phyloP scores from a whole-genome alignment of 2,329 filamentous ascomycete genomes.

The Spiromastix sp. region DNA sequence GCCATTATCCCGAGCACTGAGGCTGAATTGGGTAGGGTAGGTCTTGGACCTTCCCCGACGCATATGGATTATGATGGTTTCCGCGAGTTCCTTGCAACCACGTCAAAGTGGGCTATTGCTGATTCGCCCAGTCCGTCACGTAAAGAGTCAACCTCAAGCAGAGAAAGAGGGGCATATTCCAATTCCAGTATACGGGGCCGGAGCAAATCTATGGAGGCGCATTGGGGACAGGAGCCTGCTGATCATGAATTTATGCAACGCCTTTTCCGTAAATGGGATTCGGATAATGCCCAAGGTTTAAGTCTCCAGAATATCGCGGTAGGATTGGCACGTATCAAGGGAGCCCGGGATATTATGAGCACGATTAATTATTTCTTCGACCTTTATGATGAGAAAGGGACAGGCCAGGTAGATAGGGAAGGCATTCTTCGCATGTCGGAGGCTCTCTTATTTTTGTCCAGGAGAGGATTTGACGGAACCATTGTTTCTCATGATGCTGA shows the following conservation, averaged over 20 bases:
- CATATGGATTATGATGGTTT: slow-evolving; percentile 98
- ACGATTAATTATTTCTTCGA: slow-evolving; percentile 98
- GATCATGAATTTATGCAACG: slow-evolving; percentile 92
- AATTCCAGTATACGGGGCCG: slow-evolving; percentile 46
- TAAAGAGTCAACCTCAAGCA: slow-evolving; percentile 39
- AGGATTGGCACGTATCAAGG: slow-evolving; percentile 83
- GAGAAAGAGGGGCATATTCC: slow-evolving; percentile 49
- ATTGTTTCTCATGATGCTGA: slow-evolving; percentile 52
- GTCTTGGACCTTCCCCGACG: slow-evolving; percentile 76
- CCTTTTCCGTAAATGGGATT: slow-evolving; percentile 81
- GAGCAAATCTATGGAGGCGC: slow-evolving; percentile 45
- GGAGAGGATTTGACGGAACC: slow-evolving; percentile 70
- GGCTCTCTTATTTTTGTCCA: slow-evolving; percentile 81
- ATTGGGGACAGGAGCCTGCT: slow-evolving; percentile 55
- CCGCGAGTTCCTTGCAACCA: slow-evolving; percentile 79
- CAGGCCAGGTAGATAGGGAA: slow-evolving; percentile 87
- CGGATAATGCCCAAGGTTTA: slow-evolving; percentile 63
- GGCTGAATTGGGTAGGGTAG: slow-evolving; percentile 76
- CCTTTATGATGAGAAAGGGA: slow-evolving; percentile 84
- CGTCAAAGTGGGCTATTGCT: slow-evolving; percentile 86
- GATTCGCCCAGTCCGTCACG: slow-evolving; percentile 62
- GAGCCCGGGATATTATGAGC: slow-evolving; percentile 91
- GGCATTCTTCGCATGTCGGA: slow-evolving; percentile 93
- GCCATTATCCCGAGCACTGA: slow-evolving; percentile 39
- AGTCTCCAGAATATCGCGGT: slow-evolving; percentile 87